Evolutionary conservation across 2,329 filamentous ascomycete genomes (phyloP).

Genomic region (Fusarium hainanense): DNA sequence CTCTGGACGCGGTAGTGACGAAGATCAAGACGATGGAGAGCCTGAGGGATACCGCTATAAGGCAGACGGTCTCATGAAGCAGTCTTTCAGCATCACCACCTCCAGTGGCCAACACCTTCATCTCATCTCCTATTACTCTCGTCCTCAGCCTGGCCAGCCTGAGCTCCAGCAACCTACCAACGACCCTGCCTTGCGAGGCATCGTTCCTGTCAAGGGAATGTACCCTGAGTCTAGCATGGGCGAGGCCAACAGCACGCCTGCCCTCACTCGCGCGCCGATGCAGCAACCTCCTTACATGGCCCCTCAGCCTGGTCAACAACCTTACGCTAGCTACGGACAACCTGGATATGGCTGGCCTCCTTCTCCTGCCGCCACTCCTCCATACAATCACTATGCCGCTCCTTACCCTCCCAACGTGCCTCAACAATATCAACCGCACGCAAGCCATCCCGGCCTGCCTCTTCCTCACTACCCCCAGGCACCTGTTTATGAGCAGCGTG

Average conservation of each 20-base stretch:
- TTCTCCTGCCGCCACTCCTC: slow-evolving; percentile 66
- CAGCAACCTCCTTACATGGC: slow-evolving; percentile 56
- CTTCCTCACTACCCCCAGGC: slow-evolving; percentile 46
- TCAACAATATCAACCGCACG: slow-evolving; percentile 45
- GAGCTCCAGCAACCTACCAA: slow-evolving; percentile 84
- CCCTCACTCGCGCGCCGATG: slow-evolving; percentile 81
- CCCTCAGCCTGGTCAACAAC: slow-evolving; percentile 49
- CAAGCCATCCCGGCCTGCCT: slow-evolving; percentile 45
- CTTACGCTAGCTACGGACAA: slow-evolving; percentile 55
- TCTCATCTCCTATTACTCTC: slow-evolving; percentile 95
- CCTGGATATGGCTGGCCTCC: slow-evolving; percentile 64
- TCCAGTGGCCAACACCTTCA: slow-evolving; percentile 89
- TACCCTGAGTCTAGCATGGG: slow-evolving; percentile 96
- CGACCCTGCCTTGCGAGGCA: slow-evolving; percentile 82
- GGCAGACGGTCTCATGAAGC: slow-evolving; percentile 97
- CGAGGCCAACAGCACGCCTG: slow-evolving; percentile 82
- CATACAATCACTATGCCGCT: slow-evolving; percentile 60
- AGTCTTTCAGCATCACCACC: slow-evolving; percentile 99
- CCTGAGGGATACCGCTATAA: slow-evolving; percentile 95
- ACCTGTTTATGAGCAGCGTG: slow-evolving; percentile 51
- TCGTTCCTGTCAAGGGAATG: slow-evolving; percentile 91
- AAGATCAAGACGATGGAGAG: slow-evolving; percentile 85
- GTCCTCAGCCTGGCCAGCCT: slow-evolving; percentile 77
- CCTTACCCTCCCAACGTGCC: slow-evolving; percentile 51
- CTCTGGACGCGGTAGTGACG: slow-evolving; percentile 82